Evolutionary conservation across 2,329 filamentous ascomycete genomes (phyloP).

Genomic region (Arthrocladium fulminans): DNA sequence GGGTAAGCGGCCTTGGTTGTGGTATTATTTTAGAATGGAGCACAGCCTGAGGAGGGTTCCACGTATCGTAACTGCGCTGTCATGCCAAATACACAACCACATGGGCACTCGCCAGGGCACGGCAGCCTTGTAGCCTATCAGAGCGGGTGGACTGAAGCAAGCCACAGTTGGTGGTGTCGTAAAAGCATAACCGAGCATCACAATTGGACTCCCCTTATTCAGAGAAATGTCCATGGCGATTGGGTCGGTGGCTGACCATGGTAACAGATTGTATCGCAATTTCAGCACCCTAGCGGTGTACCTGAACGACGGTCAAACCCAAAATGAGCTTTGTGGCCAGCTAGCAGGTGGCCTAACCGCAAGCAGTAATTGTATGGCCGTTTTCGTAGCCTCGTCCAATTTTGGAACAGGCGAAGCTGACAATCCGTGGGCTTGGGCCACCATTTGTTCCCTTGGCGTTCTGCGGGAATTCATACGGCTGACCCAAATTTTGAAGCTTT

Average conservation of each 20-base stretch:
- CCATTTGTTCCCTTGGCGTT: not conserved
- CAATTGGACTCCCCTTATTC: not conserved
- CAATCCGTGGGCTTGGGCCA: not conserved
- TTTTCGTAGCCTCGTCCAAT: not conserved
- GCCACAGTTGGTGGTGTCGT: not conserved
- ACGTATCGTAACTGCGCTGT: not conserved
- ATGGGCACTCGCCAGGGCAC: not conserved
- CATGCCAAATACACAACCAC: not conserved
- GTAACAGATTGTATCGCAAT: not conserved
- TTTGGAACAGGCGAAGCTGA: not conserved
- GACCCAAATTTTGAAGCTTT: no score
- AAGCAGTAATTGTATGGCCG: conserved; percentile 1
- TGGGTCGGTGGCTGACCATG: not conserved
- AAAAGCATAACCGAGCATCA: not conserved
- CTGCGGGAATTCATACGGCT: no score
- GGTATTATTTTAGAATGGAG: conserved; percentile 9
- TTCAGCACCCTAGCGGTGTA: not conserved
- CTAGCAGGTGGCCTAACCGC: not conserved
- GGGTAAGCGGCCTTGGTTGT: not conserved
- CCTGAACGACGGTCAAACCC: not conserved
- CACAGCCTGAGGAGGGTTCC: conserved; percentile 1
- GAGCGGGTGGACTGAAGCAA: not conserved
- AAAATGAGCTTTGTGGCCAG: not conserved
- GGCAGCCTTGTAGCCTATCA: not conserved
- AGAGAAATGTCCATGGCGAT: not conserved